These are phyloP conservation scores for Sporothrix variecibatus DNA, from an alignment of 2,329 filamentous ascomycete genomes.

Conservation along the genomic window DNA sequence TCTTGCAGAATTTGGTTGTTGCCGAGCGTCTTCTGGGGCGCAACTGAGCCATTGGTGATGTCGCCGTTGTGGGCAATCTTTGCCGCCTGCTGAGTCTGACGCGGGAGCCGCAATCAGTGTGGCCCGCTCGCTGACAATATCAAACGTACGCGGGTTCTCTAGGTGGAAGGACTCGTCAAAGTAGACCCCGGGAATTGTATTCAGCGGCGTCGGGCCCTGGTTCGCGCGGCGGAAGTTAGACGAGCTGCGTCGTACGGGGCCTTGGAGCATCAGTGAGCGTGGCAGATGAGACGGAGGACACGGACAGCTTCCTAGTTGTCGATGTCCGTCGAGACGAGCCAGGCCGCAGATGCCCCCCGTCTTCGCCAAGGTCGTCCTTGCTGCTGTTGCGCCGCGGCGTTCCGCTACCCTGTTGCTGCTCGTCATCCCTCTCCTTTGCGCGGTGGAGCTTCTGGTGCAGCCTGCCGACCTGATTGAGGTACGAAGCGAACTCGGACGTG, in stretches of 20 bases:
- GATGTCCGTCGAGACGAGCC: constrained; percentile 43
- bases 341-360: constrained; percentile 52
- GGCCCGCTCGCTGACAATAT: constrained; percentile 92
- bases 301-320: constrained; percentile 46
- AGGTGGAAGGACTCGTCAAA: constrained; percentile 94
- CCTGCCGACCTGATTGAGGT: constrained; percentile 80
- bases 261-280: constrained; percentile 43
- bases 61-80: constrained; percentile 40
- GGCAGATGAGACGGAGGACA: constrained; percentile 45
- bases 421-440: constrained; percentile 75
- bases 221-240: constrained; percentile 57
- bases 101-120: constrained; percentile 80
- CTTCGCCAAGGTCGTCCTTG: constrained; percentile 49
- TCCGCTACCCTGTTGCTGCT: constrained; percentile 51
- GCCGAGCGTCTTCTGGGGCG: constrained; percentile 80
- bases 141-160: constrained; percentile 94
- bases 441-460: constrained; percentile 88
- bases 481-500: constrained; percentile 75
- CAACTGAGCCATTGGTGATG: constrained; percentile 48
- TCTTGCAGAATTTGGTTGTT: constrained; percentile 98
- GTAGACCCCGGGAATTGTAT: constrained; percentile 89
- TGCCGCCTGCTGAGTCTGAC: constrained; percentile 54
- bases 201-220: constrained; percentile 79
- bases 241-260: constrained; percentile 46
- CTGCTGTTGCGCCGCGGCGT: constrained; percentile 41